A percentile compares a stretch with the other conserved stretches of the same genome.
These are phyloP conservation scores for Phoenix roebelenii DNA, from an alignment of 176 grass and related monocot genomes.

Conservation along the genomic window DNA sequence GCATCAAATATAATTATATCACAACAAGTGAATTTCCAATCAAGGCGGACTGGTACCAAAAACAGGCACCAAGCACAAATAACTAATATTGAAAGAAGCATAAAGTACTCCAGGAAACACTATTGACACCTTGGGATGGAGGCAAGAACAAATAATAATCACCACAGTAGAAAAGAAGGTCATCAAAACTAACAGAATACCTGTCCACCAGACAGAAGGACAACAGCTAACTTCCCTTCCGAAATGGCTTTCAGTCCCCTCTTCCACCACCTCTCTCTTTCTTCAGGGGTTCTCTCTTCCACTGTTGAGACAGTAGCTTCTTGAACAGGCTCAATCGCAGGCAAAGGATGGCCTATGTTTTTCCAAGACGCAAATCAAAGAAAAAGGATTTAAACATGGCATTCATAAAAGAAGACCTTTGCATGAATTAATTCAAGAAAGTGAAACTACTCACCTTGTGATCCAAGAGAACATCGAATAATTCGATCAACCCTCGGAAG, in stretches of 20 bases:
- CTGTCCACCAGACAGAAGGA: slow-evolving; percentile 92
- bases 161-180: neutral
- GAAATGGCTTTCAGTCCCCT: slow-evolving; percentile 87
- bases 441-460: slow-evolving; percentile 39
- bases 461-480: slow-evolving; percentile 82
- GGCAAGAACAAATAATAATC: too few species aligned
- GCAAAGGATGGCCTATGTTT: slow-evolving; percentile 33
- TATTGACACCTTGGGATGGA: too few species aligned
- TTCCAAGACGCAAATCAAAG: neutral
- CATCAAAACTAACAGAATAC: slow-evolving; percentile 18
- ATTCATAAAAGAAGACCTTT: too few species aligned
- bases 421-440: too few species aligned
- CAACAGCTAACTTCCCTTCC: slow-evolving; percentile 86
- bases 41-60: too few species aligned
- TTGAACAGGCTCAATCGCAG: slow-evolving; percentile 56
- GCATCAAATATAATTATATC: too few species aligned
- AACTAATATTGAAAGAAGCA: too few species aligned
- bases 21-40: too few species aligned
- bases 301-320: slow-evolving; percentile 79
- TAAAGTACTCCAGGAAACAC: too few species aligned
- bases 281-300: slow-evolving; percentile 59
- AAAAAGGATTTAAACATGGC: neutral
- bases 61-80: too few species aligned
- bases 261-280: slow-evolving; percentile 93
- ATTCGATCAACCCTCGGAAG: slow-evolving; percentile 90